Evolutionary conservation across 257 asterid species (phyloP), one percentile per base, ranked within the genome.

Genomic region (Solanum appendiculatum): DNA sequence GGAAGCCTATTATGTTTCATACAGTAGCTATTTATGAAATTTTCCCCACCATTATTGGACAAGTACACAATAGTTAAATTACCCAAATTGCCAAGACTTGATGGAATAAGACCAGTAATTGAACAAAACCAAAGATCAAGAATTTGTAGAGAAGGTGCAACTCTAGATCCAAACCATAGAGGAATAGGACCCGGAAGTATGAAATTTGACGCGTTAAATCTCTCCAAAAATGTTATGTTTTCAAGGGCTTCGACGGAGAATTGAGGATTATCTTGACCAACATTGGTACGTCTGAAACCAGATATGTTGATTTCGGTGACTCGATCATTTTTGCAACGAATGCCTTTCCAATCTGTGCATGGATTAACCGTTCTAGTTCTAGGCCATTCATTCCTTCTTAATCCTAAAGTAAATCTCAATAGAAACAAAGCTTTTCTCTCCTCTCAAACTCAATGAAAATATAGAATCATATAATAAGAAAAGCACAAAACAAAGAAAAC

Each of bases 361-460:
- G 98, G 99, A 91, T 95, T 94, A 87, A 92, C 86, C 90, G 89
- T 94, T 86, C 93, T 87, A 9, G 98, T 98, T 98, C 92, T 87
- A 9, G 98, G 99, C 98, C 99, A 97, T 48, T 95, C 95, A 89
- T 56, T 92, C 4, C 97, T 91, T 90, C 98, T 92, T 88, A 97
- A 78, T 89, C 99, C 99, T 91, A 97, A 89, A 11, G 99, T 94
- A 91, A 96, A 95, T 95, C 99, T 97, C 89, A 97, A 88, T 89
- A 89, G 91, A 86, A 97, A 93, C 89, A 94, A 91, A 85, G 96
- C 92, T 74, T 89, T 87, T 87, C 94, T 92, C 16, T 97, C 98
- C 37, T 13, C 31, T 23, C 83, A 85, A 7, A 89, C 56, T 90
- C 90, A 93, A 89, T 92, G 87, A 92, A 20, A 92, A n/a, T 66